Conservation (phyloP, 176 grass and related monocot species). For the Secale cereale region DNA sequence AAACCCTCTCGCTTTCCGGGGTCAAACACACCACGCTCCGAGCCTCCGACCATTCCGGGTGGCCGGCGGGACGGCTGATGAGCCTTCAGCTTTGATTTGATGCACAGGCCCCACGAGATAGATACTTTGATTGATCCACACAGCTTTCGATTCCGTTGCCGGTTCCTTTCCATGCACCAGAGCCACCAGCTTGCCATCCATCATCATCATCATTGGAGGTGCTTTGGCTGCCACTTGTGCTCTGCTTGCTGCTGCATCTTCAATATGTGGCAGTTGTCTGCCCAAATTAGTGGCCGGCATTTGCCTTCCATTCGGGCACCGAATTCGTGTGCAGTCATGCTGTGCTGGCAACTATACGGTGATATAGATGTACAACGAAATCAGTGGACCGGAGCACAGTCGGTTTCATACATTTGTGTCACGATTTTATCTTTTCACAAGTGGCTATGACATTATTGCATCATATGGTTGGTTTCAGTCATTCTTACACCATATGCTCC, state of each 20-base stretch:
- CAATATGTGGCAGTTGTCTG: neutral
- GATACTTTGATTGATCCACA: neutral
- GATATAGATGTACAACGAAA: neutral
- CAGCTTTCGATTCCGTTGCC: neutral
- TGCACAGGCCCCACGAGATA: no score
- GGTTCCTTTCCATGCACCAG: neutral
- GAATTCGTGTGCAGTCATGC: neutral
- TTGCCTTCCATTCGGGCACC: neutral
- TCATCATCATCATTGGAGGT: neutral
- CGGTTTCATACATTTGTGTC: neutral
- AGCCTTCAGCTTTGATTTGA: no score
- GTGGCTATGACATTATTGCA: no score
- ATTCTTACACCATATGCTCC: neutral
- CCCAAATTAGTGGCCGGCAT: neutral
- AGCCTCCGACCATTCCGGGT: neutral
- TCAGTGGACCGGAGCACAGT: neutral
- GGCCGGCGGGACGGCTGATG: neutral
- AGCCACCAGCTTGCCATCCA: neutral
- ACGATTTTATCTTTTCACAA: neutral
- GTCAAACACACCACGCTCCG: neutral
- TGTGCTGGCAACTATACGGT: neutral
- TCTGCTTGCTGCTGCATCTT: neutral
- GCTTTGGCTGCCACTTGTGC: neutral
- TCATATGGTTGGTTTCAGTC: neutral
- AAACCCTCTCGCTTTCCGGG: neutral